Evolutionary conservation across 352 stramenopile species (phyloP).

Genomic region (Pelagophyceae sp.): DNA sequence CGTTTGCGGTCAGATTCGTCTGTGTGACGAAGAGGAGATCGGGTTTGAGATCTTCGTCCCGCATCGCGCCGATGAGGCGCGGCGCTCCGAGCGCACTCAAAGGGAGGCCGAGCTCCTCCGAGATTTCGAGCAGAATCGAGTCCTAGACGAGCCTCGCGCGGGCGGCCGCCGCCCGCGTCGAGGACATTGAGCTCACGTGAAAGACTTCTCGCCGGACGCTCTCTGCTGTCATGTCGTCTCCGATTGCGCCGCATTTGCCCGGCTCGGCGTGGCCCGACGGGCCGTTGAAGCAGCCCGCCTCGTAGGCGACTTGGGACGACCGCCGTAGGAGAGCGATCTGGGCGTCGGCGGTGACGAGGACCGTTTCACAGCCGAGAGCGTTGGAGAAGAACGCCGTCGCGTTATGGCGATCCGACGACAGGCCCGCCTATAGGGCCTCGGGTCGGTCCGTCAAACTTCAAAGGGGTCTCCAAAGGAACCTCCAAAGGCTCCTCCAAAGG

Average conservation of each 20-base stretch:
- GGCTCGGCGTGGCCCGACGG: conserved; percentile 18
- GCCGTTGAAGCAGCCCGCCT: not conserved
- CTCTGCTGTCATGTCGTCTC: no score
- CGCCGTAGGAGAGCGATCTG: not conserved
- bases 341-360: not conserved
- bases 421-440: no score
- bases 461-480: no score
- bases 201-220: no score
- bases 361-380: conserved; percentile 13
- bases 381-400: not conserved
- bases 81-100: not conserved
- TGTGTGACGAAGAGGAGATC: conserved; percentile 1
- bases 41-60: not conserved
- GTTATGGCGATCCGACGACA: no score
- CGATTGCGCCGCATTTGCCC: no score
- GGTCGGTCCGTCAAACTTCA: no score
- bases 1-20: not conserved
- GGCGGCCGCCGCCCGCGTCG: not conserved
- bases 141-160: not conserved
- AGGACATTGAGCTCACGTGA: not conserved
- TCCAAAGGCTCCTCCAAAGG: no score
- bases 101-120: conserved; percentile 10
- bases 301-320: not conserved
- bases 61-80: not conserved
- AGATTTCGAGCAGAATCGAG: not conserved